A percentile compares a stretch with the other conserved stretches of the same genome.
Evolutionary conservation across 371 early-diverging fungal genomes (phyloP).

Genomic region (Saksenaea oblongispora): DNA sequence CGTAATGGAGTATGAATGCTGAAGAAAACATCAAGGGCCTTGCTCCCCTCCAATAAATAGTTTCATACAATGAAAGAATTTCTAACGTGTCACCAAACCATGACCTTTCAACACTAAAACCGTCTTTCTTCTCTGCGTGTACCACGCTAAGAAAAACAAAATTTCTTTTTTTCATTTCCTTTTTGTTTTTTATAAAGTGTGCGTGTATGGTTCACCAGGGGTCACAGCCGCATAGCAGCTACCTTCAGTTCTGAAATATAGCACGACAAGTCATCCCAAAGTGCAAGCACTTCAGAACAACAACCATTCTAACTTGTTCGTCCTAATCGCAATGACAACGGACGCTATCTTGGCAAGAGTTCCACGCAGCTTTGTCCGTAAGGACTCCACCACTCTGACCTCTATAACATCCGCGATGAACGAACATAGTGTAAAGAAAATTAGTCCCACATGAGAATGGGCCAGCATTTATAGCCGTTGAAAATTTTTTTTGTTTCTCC

Average conservation of each 20-base stretch:
- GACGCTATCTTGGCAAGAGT: neutral
- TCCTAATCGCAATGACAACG: neutral
- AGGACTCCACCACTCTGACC: neutral
- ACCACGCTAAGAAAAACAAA: neutral
- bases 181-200: neutral
- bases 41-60: no score
- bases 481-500: no score
- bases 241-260: conserved; percentile 6
- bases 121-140: no score
- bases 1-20: no score
- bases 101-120: no score
- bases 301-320: conserved; percentile 1
- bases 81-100: no score
- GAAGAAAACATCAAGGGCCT: no score
- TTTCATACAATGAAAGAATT: no score
- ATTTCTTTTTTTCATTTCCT: neutral
- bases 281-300: neutral
- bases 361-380: neutral
- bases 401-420: neutral
- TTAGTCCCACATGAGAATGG: no score
- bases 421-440: conserved; percentile 4
- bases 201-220: conserved; percentile 6
- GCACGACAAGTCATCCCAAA: neutral
- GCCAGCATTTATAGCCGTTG: no score
- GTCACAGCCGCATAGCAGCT: conserved; percentile 4